Base-by-base conservation (phyloP, 2,329 filamentous ascomycete genomes). In the Claviceps pusilla region DNA sequence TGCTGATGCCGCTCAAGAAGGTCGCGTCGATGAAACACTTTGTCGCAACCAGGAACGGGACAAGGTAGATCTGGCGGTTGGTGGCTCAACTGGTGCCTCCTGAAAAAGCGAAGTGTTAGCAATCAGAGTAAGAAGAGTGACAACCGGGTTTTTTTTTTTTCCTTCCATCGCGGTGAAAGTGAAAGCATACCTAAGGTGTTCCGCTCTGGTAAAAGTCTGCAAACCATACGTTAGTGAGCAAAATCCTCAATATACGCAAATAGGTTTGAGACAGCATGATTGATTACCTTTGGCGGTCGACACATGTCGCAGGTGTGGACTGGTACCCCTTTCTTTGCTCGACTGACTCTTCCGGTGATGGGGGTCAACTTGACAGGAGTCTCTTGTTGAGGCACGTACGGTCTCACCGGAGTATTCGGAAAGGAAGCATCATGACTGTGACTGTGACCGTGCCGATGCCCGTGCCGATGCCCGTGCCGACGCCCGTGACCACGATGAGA, bases 11-110 rank as follows among this genome's bases (percentile, higher is more conserved):
- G 76, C n/a, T 76, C 71, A 19, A 83, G 69, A 11, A 84, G 66
- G 63, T 84, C 80, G 48, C 75, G 72, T 53, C 80, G 74, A 58
- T 81, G 75, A 57, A 84, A 83, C 14, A 71, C 69, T 57, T 75
- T 76, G 43, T 75, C 77, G 62, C 80, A 84, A 43, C 76, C 74
- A 16, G 73, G 71, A 54, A 74, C 71, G 3, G 65, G 69, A 57
- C 80, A 84, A 42, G 67, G 66, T 59, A 74, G 73, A 47, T 71
- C 70, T 31, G 80, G 77, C 52, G 72, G 75, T 54, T 75, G 70
- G 63, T 83, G 80, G 59, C 78, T 80, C 43, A 81, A 66, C 63
- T 83, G 76, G 64, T 83, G 80, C 53, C 80, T 77, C 61, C 80
- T 82, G 55, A 24, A 14, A 54, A 29, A 12, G 19, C 24, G 42